Evolutionary conservation across 1,284 basidiomycete species (phyloP).

Genomic region (Ustilago curta): DNA sequence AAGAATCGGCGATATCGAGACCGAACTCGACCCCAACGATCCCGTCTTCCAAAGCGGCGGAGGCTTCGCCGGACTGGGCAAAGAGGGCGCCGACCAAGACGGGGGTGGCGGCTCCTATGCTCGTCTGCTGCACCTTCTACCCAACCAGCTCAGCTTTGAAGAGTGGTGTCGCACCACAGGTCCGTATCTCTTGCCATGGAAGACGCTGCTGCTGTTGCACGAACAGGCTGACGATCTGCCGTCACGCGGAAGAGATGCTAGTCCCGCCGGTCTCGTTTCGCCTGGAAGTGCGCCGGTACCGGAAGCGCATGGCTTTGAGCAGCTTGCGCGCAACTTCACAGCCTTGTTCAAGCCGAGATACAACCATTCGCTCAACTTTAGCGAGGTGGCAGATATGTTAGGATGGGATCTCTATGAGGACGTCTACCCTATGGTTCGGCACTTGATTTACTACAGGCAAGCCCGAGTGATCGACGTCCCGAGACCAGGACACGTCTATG

Average conservation of each 20-base stretch:
- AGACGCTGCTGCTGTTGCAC: constrained; percentile 81
- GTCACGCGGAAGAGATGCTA: constrained; percentile 12
- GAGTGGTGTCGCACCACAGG: constrained; percentile 70
- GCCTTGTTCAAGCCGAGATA: constrained; percentile 40
- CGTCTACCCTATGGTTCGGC: constrained; percentile 86
- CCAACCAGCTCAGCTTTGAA: constrained; percentile 46
- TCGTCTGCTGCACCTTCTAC: constrained; percentile 25
- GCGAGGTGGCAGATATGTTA: constrained; percentile 84
- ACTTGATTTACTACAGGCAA: constrained; percentile 88
- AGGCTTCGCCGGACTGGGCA: constrained; percentile 42
- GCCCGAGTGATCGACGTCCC: constrained; percentile 90
- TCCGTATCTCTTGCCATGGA: constrained; percentile 87
- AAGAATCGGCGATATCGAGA: constrained; percentile 60
- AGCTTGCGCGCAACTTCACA: constrained; percentile 46
- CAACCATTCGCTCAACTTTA: constrained; percentile 74
- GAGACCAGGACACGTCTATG: constrained; percentile 84
- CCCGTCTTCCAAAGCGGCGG: constrained; percentile 56
- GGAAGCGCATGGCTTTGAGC: constrained; percentile 52
- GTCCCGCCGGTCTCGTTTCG: constrained; percentile 15
- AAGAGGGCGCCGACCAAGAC: constrained; percentile 37
- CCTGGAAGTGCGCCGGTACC: constrained; percentile 7
- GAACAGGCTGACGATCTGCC: constrained; percentile 46
- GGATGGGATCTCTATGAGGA: constrained; percentile 88
- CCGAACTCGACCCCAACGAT: constrained; percentile 61
- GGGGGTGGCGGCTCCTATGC: constrained; percentile 32